Base-by-base conservation (phyloP, 2,329 filamentous ascomycete species). In the Hypocrella siamensis region DNA sequence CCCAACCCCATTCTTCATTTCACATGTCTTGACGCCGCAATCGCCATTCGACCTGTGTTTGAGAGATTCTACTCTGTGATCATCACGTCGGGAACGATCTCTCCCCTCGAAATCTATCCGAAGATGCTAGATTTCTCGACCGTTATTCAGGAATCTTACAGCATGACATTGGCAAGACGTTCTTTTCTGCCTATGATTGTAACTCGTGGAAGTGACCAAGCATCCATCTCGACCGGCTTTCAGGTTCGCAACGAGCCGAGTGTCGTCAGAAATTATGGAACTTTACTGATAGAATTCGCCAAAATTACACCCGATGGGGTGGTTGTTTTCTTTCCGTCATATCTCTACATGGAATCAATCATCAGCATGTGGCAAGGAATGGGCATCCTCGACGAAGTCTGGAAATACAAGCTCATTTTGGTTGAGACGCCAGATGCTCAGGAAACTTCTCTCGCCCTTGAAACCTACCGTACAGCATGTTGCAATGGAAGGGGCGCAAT, bases 361-460 rank as follows among this genome's bases (percentile, higher is more conserved):
- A 94, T 98, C 52, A 88, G 80, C 52, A 93, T 93, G 75, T 98
- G 90, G 90, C 90, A 98, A 54, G 85, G 84, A 34, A 96, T 96
- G 86, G 85, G 85, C 17, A 93, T 96, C 40, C 64, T 98, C 22
- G 90, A 98, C 56, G 81, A 90, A 50, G 85, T 98, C 19, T 98
- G 90, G 90, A 94, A 93, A 55, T 94, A 93, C 63, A 98, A 98
- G 54, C 70, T 98, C 41, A 94, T 98, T 42, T 68, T 98, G 6
- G 90, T 98, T 37, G 90, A 98, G 61, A 98, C 92, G 0, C 90
- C 90, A 1, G 90, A 98, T 52, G 84, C 85, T 1, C 90, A 98
- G 56, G 90, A 98, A 58, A 98, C 90, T 0, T 93, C 86, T 0
- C 67, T 98, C 6, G 90, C 90, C 0, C 66, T 98, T 6, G 90